Evolutionary conservation across 768 basidiomycete genomes (phyloP).

Genomic region (Tylopilus subfusipes): DNA sequence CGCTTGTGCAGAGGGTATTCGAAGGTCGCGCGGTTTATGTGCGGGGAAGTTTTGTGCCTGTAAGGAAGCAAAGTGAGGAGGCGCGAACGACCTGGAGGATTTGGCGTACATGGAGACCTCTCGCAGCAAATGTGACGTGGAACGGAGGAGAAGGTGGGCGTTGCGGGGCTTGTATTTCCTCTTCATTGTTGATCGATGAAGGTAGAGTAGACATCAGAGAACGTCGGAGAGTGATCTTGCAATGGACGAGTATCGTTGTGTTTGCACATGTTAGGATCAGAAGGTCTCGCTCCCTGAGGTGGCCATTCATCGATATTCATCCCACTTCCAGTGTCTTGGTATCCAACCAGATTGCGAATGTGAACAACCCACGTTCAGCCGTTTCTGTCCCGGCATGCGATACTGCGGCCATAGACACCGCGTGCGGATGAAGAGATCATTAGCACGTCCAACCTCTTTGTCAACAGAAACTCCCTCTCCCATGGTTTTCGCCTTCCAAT

Average conservation of each 20-base stretch:
- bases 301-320: too few relatives aligned
- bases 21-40: conserved; percentile 73
- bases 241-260: conserved; percentile 3
- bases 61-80: conserved; percentile 10
- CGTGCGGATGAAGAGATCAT: too few relatives aligned
- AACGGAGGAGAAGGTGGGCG: conserved; percentile 67
- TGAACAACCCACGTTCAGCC: too few relatives aligned
- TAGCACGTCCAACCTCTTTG: too few relatives aligned
- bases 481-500: too few relatives aligned
- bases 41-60: conserved; percentile 79
- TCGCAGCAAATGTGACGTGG: conserved; percentile 64
- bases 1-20: conserved; percentile 56
- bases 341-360: too few relatives aligned
- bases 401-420: too few relatives aligned
- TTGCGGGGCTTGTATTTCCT: conserved; percentile 53
- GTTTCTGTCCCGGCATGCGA: too few relatives aligned
- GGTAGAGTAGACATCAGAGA: conserved; percentile 25
- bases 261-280: conserved; percentile 27
- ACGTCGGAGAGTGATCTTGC: background rate
- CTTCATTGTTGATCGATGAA: conserved; percentile 40
- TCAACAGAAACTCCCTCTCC: too few relatives aligned
- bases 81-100: conserved; percentile 8
- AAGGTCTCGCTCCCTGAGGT: too few relatives aligned
- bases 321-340: too few relatives aligned
- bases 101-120: conserved; percentile 65